Base-by-base conservation (phyloP, 2,329 filamentous ascomycete genomes). In the Fusarium marasasianum region DNA sequence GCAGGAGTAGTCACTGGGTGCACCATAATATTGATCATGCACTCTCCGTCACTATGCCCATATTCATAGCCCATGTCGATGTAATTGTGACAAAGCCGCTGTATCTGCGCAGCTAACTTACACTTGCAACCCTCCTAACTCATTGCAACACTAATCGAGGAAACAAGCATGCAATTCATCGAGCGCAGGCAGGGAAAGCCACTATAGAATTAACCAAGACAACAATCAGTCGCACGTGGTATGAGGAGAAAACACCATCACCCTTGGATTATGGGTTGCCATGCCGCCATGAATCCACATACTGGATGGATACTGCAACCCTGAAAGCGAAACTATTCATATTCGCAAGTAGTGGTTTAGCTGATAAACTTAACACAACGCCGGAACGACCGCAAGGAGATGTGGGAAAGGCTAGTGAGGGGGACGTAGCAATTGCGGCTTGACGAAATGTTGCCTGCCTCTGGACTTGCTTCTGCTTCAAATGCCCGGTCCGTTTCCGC, bases 401-500 rank as follows among this genome's bases (percentile, higher is more conserved):
- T 38, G 20, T 15, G 26, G 26, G 14, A 45, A 60, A 24, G 20
- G 24, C 40, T 40, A 33, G 24, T 43, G 35, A 63, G 54, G 48
- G 48, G 48, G 33, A 33, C 18, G 53, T 51, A 51, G 44, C 24
- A 65, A 31, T 59, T 70, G 60, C 51, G 41, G 56, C 67, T 71
- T 63, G 69, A 62, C 38, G 48, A 57, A 57, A 56, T 44, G 33
- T 55, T 38, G 37, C 60, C 41, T 38, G 43, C 43, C 54, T 53
- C 24, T 47, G 53, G 24, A 29, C 31, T 37, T 54, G 37, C 56
- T 51, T 45, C 40, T 61, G 48, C 58, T 63, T 66, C 51, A 66
- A 57, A 47, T 61, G 26, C 38, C 76, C 69, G 73, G 76, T 55
- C 75, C 76, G 76, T 69, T 66, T 76, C 76, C 75, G 76, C 71